Evolutionary conservation across 2,329 filamentous ascomycete species (phyloP).

Genomic region (Cercospora brassicicola): DNA sequence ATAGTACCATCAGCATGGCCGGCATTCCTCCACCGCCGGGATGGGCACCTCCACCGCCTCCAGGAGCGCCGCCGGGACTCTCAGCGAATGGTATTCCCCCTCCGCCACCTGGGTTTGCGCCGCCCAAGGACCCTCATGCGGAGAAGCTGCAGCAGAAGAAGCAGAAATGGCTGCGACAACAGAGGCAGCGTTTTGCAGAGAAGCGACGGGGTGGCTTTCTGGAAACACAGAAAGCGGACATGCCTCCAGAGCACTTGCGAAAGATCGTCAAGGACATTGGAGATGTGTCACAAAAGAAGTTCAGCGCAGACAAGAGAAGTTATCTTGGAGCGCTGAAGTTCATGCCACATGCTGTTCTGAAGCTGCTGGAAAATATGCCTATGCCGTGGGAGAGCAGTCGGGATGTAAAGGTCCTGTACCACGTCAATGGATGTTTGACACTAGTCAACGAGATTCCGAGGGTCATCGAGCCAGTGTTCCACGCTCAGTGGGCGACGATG

Average conservation of each 20-base stretch:
- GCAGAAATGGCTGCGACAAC: slow-evolving; percentile 92
- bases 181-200: slow-evolving; percentile 91
- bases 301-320: slow-evolving; percentile 96
- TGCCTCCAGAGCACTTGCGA: slow-evolving; percentile 95
- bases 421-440: slow-evolving; percentile 95
- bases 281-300: slow-evolving; percentile 98
- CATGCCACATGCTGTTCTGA: slow-evolving; percentile 97
- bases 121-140: slow-evolving; percentile 75
- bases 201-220: slow-evolving; percentile 96
- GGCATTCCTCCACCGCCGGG: slow-evolving; percentile 67
- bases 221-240: slow-evolving; percentile 96
- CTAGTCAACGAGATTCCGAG: slow-evolving; percentile 94
- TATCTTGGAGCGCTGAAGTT: slow-evolving; percentile 97
- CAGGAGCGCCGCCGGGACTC: slow-evolving; percentile 52
- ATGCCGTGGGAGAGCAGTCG: slow-evolving; percentile 98
- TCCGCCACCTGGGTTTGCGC: slow-evolving; percentile 81
- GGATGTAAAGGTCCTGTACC: slow-evolving; percentile 97
- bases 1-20: slow-evolving; percentile 48
- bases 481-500: slow-evolving; percentile 99
- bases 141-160: slow-evolving; percentile 99
- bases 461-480: slow-evolving; percentile 96
- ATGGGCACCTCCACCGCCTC: slow-evolving; percentile 54
- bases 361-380: slow-evolving; percentile 97
- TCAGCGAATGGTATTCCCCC: slow-evolving; percentile 53
- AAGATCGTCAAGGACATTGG: slow-evolving; percentile 99